A percentile compares a stretch with the other conserved stretches of the same genome.
phyloP scores from a whole-genome alignment of 805 yeast genomes.

The Ogataea salicorniae region DNA sequence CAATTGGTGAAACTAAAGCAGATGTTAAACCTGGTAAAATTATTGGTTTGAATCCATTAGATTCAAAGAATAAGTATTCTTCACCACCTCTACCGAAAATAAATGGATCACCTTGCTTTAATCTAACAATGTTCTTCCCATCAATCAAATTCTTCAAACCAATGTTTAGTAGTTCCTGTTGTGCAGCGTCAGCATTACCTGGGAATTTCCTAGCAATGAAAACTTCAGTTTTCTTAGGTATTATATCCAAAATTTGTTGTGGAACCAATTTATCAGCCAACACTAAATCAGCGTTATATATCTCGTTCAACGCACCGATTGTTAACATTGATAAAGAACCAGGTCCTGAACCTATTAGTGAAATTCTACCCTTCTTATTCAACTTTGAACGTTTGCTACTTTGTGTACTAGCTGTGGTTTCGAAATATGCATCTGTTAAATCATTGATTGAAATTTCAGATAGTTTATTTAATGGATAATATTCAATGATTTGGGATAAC shows the following conservation, averaged over 20 bases:
- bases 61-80: constrained; percentile 65
- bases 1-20: constrained; percentile 81
- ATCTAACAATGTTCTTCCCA: constrained; percentile 78
- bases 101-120: constrained; percentile 96
- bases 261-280: constrained; percentile 93
- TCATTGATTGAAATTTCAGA: constrained; percentile 57
- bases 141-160: constrained; percentile 60
- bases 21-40: constrained; percentile 89
- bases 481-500: constrained; percentile 86
- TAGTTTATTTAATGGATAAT: constrained; percentile 69
- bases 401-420: background rate
- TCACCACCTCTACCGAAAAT: constrained; percentile 97
- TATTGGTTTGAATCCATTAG: constrained; percentile 62
- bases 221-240: constrained; percentile 69
- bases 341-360: constrained; percentile 93
- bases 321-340: constrained; percentile 82
- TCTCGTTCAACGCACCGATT: constrained; percentile 76
- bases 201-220: constrained; percentile 94
- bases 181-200: constrained; percentile 94
- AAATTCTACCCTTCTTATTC: constrained; percentile 47
- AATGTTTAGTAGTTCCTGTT: constrained; percentile 68
- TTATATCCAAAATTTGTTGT: constrained; percentile 71
- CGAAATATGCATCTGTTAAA: constrained; percentile 33
- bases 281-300: constrained; percentile 75
- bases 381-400: background rate